A percentile compares a stretch with the other conserved stretches of the same genome.
These are phyloP conservation scores for Pezizomycotina sp. DNA, from an alignment of 2,329 filamentous ascomycete genomes.

Conservation along the genomic window DNA sequence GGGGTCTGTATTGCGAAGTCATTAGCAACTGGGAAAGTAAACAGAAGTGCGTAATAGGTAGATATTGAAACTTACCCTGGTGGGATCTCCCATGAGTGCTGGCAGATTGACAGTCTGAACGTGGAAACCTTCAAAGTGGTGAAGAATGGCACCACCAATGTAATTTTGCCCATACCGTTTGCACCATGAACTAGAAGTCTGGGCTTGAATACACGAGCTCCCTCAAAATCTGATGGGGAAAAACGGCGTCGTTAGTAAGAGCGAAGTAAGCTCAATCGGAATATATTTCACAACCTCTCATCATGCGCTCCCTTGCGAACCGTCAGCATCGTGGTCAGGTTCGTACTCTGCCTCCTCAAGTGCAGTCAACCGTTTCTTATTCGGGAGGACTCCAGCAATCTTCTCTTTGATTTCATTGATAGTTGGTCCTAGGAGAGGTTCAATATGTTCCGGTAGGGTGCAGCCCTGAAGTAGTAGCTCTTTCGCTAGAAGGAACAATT, in stretches of 20 bases:
- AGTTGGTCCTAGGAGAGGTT: conserved; percentile 62
- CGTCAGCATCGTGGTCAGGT: conserved; percentile 63
- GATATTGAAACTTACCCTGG: conserved; percentile 41
- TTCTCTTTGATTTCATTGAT: conserved; percentile 51
- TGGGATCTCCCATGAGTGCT: conserved; percentile 66
- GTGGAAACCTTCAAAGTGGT: conserved; percentile 84
- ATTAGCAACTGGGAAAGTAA: conserved; percentile 10
- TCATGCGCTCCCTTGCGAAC: conserved; percentile 68
- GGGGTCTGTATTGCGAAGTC: conserved; percentile 37
- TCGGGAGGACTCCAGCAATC: conserved; percentile 62
- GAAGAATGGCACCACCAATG: conserved; percentile 65
- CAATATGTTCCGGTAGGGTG: conserved; percentile 64
- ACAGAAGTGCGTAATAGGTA: background rate
- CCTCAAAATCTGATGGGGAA: conserved; percentile 66
- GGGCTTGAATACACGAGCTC: conserved; percentile 72
- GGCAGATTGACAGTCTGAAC: conserved; percentile 89
- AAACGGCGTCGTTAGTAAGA: no score
- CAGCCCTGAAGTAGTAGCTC: conserved; percentile 74
- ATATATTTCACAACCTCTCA: conserved; percentile 30
- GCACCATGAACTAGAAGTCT: conserved; percentile 67
- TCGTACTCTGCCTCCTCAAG: conserved; percentile 88
- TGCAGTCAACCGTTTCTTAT: conserved; percentile 71
- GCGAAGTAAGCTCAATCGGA: conserved; percentile 5
- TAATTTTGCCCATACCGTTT: conserved; percentile 91
- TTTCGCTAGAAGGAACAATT: conserved; percentile 84